These are phyloP conservation scores for Tetracladium setigerum DNA, from an alignment of 495 filamentous ascomycete species.

Conservation along the genomic window DNA sequence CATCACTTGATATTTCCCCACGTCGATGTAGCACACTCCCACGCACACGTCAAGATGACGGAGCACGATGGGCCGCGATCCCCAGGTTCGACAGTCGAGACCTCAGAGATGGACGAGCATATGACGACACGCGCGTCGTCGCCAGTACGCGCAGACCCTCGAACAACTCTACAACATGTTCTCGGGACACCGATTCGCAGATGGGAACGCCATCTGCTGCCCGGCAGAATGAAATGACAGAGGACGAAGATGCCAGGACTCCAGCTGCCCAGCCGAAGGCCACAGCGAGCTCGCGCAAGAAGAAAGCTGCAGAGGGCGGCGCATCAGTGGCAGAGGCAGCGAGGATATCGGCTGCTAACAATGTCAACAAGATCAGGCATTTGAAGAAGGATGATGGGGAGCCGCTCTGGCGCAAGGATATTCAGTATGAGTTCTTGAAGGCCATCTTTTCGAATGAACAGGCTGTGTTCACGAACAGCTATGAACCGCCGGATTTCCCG, in stretches of 20 bases:
- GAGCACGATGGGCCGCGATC: constrained; percentile 6
- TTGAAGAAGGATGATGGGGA: constrained; percentile 97
- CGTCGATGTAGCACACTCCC: too few species aligned
- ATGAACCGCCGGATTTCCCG: constrained; percentile 58
- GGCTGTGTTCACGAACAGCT: constrained; percentile 80
- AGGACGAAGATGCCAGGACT: constrained; percentile 28
- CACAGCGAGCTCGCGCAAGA: constrained; percentile 6
- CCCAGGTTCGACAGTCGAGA: constrained; percentile 17
- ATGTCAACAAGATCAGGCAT: constrained; percentile 75
- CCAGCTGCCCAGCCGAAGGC: constrained; percentile 31
- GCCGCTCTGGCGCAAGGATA: constrained; percentile 94
- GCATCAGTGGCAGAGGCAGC: constrained; percentile 2
- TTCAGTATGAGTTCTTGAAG: constrained; percentile 91
- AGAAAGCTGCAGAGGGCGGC: constrained; percentile 1
- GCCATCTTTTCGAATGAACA: constrained; percentile 83
- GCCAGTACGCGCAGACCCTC: constrained; percentile 17
- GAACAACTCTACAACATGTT: constrained; percentile 15
- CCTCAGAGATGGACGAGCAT: constrained; percentile 22
- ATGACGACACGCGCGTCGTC: constrained; percentile 14
- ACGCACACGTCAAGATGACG: constrained; percentile 3
- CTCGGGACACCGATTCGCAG: constrained; percentile 8
- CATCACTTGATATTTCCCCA: too few species aligned
- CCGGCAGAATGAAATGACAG: constrained; percentile 11
- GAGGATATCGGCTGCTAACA: neutral
- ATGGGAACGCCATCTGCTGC: constrained; percentile 10